A percentile compares a stretch with the other conserved stretches of the same genome.
These are phyloP conservation scores for Penicillium sp. DNA, from an alignment of 2,329 filamentous ascomycete species.

Conservation along the genomic window DNA sequence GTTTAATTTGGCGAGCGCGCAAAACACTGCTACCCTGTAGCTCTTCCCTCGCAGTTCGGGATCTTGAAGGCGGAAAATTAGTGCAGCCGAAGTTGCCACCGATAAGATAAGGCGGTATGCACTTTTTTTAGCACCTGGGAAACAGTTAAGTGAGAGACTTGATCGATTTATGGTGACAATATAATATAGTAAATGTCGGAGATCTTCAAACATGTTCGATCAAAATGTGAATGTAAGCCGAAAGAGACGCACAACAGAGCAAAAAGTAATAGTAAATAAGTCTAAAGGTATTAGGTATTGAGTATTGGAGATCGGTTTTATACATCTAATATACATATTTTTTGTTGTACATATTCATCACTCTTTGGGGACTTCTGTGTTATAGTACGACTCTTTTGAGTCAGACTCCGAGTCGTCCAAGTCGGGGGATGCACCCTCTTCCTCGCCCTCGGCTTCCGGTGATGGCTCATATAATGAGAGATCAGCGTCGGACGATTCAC, in stretches of 20 bases:
- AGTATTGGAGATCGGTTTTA: conserved; percentile 12
- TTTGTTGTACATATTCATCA: conserved; percentile 9
- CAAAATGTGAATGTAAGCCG: not conserved
- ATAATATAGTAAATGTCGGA: not conserved
- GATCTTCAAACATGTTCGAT: not conserved
- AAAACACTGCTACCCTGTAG: conserved; percentile 23
- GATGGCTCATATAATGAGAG: not conserved
- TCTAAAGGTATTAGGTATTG: not conserved
- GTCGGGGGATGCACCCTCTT: not conserved
- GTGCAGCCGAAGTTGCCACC: conserved; percentile 34
- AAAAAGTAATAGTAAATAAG: not conserved
- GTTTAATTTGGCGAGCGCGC: conserved; percentile 21
- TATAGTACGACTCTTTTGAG: not conserved
- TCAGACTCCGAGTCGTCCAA: not conserved
- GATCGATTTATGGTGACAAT: not conserved
- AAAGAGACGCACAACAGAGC: too few relatives aligned
- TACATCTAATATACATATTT: conserved; percentile 27
- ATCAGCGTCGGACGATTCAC: not conserved
- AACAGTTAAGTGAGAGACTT: not conserved
- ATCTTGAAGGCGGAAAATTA: conserved; percentile 37
- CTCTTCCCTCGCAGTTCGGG: conserved; percentile 5
- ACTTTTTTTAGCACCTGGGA: not conserved
- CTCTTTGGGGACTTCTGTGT: conserved; percentile 4
- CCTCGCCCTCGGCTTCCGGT: not conserved
- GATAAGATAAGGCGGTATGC: conserved; percentile 32